A percentile compares a stretch with the other conserved stretches of the same genome.
Evolutionary conservation across 2,329 filamentous ascomycete genomes (phyloP).

Genomic region (Geosmithia morbida): DNA sequence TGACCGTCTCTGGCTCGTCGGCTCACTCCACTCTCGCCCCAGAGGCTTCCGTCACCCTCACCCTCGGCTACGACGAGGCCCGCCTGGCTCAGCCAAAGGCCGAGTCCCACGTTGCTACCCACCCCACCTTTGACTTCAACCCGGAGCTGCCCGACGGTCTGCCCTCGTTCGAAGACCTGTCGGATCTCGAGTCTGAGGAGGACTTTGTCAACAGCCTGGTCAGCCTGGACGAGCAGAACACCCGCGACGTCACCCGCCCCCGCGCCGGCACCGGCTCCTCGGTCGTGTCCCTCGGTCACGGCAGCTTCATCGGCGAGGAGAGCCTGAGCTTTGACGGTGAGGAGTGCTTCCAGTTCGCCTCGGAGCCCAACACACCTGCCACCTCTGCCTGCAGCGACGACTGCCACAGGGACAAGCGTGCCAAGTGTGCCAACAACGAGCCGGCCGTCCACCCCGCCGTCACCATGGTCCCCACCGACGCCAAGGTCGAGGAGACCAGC

Average conservation of each 20-base stretch:
- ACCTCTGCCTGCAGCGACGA: constrained; percentile 15
- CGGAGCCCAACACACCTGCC: constrained; percentile 27
- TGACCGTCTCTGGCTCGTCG: constrained; percentile 51
- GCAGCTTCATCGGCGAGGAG: constrained; percentile 62
- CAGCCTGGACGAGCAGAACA: constrained; percentile 35
- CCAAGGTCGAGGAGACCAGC: constrained; percentile 16
- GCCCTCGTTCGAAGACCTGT: constrained; percentile 69
- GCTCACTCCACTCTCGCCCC: constrained; percentile 33
- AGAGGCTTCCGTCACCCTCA: constrained; percentile 53
- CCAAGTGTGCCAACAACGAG: constrained; percentile 35
- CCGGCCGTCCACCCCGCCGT: constrained; percentile 13
- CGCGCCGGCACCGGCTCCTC: constrained; percentile 54
- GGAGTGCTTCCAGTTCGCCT: constrained; percentile 44
- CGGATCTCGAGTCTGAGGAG: constrained; percentile 83
- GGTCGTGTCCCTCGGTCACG: constrained; percentile 55
- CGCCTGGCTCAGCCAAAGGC: constrained; percentile 30
- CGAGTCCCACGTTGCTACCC: constrained; percentile 24
- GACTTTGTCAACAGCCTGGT: constrained; percentile 62
- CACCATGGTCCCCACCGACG: constrained; percentile 20
- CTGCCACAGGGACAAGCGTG: constrained; percentile 40
- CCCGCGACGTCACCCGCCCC: constrained; percentile 41
- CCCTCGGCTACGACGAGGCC: constrained; percentile 36
- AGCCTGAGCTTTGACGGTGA: constrained; percentile 64
- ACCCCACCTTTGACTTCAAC: constrained; percentile 35
- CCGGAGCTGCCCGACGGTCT: constrained; percentile 40